These are phyloP conservation scores for Globisporangium echinulatum DNA, from an alignment of 352 stramenopile genomes.

Conservation along the genomic window DNA sequence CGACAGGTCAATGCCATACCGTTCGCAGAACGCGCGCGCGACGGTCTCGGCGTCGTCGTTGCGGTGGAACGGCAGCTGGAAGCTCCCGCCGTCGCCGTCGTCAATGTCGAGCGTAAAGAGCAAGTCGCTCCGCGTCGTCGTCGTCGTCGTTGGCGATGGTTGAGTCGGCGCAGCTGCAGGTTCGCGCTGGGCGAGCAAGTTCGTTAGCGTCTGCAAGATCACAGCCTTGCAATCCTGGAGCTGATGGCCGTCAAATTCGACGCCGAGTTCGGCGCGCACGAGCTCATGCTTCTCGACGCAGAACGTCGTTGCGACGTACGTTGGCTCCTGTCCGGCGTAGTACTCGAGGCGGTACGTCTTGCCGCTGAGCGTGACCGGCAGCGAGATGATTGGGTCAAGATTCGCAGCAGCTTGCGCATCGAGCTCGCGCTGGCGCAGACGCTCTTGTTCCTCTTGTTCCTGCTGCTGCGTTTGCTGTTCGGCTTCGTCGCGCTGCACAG, in stretches of 20 bases:
- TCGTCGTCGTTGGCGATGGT: background rate
- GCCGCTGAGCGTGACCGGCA: conserved; percentile 57
- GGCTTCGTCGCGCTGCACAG: conserved; percentile 11
- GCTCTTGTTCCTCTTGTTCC: conserved; percentile 8
- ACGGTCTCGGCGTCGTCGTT: conserved; percentile 43
- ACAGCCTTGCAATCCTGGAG: conserved; percentile 56
- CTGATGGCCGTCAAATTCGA: conserved; percentile 53
- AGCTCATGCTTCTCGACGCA: conserved; percentile 67
- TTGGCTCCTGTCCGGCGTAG: conserved; percentile 52
- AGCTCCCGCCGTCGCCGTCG: conserved; percentile 37
- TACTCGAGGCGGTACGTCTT: conserved; percentile 57
- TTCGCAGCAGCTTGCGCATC: conserved; percentile 2
- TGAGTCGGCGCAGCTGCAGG: conserved; percentile 6
- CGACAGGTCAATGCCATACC: conserved; percentile 39
- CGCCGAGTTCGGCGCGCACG: conserved; percentile 37
- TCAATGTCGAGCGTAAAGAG: conserved; percentile 74
- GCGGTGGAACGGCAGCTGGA: conserved; percentile 36
- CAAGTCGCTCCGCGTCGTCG: conserved; percentile 17
- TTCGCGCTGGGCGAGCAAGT: conserved; percentile 9
- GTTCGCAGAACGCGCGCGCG: conserved; percentile 50
- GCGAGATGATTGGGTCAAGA: conserved; percentile 30
- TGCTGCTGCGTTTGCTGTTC: conserved; percentile 10
- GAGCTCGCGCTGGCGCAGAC: background rate
- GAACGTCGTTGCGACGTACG: conserved; percentile 53
- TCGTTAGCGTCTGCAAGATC: conserved; percentile 23